Conservation (phyloP, 2,329 filamentous ascomycete species). For the Alternaria angustiovoidea region DNA sequence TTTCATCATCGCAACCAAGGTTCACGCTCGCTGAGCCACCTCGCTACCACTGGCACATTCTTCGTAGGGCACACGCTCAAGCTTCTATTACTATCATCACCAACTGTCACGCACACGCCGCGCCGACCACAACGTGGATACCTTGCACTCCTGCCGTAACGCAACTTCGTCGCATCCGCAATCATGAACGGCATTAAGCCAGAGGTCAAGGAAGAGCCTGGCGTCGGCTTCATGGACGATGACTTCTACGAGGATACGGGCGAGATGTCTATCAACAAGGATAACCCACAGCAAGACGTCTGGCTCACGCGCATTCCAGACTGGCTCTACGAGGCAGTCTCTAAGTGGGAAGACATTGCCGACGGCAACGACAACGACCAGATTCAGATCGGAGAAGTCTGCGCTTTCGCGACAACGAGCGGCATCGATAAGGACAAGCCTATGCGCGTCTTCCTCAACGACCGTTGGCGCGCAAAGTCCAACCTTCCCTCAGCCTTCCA, state of each 20-base stretch:
- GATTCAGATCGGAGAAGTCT: conserved; percentile 49
- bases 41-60: conserved; percentile 6
- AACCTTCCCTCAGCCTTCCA: conserved; percentile 88
- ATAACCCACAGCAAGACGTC: conserved; percentile 38
- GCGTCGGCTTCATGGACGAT: conserved; percentile 50
- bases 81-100: conserved; percentile 3
- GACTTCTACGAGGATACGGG: conserved; percentile 56
- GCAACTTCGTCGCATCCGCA: conserved; percentile 6
- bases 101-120: not conserved
- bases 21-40: conserved; percentile 6
- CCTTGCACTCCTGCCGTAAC: not conserved
- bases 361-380: conserved; percentile 50
- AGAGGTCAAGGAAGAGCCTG: conserved; percentile 52
- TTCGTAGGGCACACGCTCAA: not conserved
- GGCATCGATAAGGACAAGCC: conserved; percentile 49
- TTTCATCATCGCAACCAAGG: conserved; percentile 15
- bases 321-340: conserved; percentile 50
- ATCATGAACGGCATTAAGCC: conserved; percentile 53
- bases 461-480: conserved; percentile 71
- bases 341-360: conserved; percentile 47
- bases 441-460: conserved; percentile 73
- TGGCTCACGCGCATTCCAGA: conserved; percentile 52
- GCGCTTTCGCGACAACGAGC: conserved; percentile 38
- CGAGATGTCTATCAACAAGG: conserved; percentile 49
- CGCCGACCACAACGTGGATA: not conserved